Percentiles rank a stretch among this genome's conserved stretches.
Conservation (phyloP, 2,329 filamentous ascomycete species). For the Scopulariopsis brevicaulis region DNA sequence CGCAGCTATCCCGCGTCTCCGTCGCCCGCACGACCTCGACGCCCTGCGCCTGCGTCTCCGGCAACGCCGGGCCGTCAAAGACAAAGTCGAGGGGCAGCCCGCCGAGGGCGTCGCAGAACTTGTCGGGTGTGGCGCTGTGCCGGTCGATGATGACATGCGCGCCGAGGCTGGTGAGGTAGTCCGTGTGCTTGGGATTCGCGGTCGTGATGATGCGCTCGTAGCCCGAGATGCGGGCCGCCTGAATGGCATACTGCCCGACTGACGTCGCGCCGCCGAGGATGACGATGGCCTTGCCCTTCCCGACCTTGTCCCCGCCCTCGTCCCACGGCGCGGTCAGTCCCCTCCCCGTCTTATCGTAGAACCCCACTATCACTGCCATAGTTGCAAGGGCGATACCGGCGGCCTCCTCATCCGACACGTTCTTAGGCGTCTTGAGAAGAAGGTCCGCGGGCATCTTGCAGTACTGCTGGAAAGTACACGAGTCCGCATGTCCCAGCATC, state of each 20-base stretch:
- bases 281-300: conserved; percentile 11
- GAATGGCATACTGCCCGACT: conserved; percentile 6
- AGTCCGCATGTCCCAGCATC: conserved; percentile 16
- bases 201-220: conserved; percentile 8
- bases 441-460: conserved; percentile 19
- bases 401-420: conserved; percentile 17
- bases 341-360: not conserved
- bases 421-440: conserved; percentile 17
- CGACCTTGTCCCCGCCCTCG: conserved; percentile 10
- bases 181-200: conserved; percentile 8
- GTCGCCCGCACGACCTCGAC: conserved; percentile 13
- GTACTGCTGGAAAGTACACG: conserved; percentile 23
- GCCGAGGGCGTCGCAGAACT: conserved; percentile 14
- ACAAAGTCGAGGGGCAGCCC: conserved; percentile 16
- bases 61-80: conserved; percentile 17
- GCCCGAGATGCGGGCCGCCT: conserved; percentile 7
- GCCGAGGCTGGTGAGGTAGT: conserved; percentile 1
- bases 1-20: conserved; percentile 9
- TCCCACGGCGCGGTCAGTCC: conserved; percentile 17
- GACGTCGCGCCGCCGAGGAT: conserved; percentile 21
- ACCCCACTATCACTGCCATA: not conserved
- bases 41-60: conserved; percentile 16
- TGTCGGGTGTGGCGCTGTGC: conserved; percentile 7
- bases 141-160: conserved; percentile 15
- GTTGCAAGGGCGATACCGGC: not conserved